Evolutionary conservation across 345 rosid genomes (phyloP).

Genomic region (Microthlaspi erraticum): DNA sequence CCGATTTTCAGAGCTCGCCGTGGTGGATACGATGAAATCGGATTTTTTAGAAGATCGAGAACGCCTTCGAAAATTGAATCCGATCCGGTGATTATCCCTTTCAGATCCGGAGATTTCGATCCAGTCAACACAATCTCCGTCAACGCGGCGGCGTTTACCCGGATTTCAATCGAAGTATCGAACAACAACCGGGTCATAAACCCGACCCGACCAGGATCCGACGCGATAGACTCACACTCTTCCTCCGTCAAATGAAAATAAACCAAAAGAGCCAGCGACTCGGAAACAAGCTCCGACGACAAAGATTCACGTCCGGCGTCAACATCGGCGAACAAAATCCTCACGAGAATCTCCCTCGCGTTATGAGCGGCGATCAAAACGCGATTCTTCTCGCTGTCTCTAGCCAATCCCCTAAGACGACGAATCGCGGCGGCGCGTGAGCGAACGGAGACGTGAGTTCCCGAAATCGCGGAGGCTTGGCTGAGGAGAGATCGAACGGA

Average conservation of each 20-base stretch:
- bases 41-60: slow-evolving; percentile 58
- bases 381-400: slow-evolving; percentile 88
- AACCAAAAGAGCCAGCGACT: slow-evolving; percentile 69
- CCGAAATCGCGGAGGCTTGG: slow-evolving; percentile 63
- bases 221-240: slow-evolving; percentile 64
- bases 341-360: slow-evolving; percentile 53
- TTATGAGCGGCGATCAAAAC: slow-evolving; percentile 65
- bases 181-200: slow-evolving; percentile 59
- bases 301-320: slow-evolving; percentile 16
- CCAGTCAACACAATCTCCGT: slow-evolving; percentile 81
- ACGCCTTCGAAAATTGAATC: slow-evolving; percentile 79
- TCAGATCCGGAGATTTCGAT: slow-evolving; percentile 66
- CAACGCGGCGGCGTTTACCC: slow-evolving; percentile 79
- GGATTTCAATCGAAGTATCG: slow-evolving; percentile 65
- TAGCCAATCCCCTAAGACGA: slow-evolving; percentile 78
- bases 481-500: slow-evolving; percentile 61
- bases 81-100: slow-evolving; percentile 55
- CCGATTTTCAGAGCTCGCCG: slow-evolving; percentile 74
- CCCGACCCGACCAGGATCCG: slow-evolving; percentile 53
- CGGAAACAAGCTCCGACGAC: slow-evolving; percentile 59
- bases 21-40: slow-evolving; percentile 55
- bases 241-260: slow-evolving; percentile 69
- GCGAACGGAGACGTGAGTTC: slow-evolving; percentile 40
- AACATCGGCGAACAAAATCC: slow-evolving; percentile 52
- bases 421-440: slow-evolving; percentile 80